Percentiles rank a stretch among this genome's conserved stretches.
phyloP scores from a whole-genome alignment of 257 asterid genomes.

The Plantago major region DNA sequence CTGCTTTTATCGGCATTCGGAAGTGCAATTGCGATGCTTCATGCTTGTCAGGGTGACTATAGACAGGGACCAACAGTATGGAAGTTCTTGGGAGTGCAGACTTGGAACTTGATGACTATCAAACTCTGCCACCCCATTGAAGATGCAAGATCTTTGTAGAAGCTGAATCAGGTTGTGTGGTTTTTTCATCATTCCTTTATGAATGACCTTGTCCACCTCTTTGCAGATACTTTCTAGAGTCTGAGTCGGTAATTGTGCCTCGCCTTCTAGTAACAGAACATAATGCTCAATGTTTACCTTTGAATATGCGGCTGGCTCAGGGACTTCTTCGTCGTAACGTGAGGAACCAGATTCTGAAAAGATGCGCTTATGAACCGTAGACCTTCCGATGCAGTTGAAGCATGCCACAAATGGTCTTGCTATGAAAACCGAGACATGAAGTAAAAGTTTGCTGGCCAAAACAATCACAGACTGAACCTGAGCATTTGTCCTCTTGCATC shows the following conservation, averaged over 20 bases:
- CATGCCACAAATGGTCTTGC: conserved; percentile 17
- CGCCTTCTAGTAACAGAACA: conserved; percentile 45
- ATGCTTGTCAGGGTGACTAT: conserved; percentile 40
- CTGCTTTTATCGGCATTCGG: conserved; percentile 26
- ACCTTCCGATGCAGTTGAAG: conserved; percentile 12
- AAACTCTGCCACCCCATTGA: conserved; percentile 29
- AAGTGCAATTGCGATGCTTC: conserved; percentile 30
- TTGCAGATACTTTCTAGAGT: conserved; percentile 27
- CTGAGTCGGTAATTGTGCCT: conserved; percentile 31
- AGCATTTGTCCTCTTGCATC: conserved; percentile 26
- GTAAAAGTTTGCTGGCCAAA: conserved; percentile 26
- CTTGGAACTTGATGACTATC: conserved; percentile 27
- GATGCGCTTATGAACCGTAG: conserved; percentile 6
- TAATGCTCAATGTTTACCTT: conserved; percentile 27
- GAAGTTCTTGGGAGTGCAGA: conserved; percentile 35
- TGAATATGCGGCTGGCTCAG: too few species aligned
- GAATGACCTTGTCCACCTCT: conserved; percentile 24
- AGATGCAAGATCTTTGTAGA: conserved; percentile 23
- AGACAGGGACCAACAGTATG: conserved; percentile 47
- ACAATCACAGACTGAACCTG: conserved; percentile 32
- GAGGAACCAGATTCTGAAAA: neutral
- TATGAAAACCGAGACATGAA: conserved; percentile 22
- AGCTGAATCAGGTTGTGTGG: conserved; percentile 31
- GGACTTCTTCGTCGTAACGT: conserved; percentile 12
- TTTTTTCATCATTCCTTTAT: conserved; percentile 30